These are phyloP conservation scores for Solanum hybrid DNA, from an alignment of 305 asterid genomes.

Conservation along the genomic window DNA sequence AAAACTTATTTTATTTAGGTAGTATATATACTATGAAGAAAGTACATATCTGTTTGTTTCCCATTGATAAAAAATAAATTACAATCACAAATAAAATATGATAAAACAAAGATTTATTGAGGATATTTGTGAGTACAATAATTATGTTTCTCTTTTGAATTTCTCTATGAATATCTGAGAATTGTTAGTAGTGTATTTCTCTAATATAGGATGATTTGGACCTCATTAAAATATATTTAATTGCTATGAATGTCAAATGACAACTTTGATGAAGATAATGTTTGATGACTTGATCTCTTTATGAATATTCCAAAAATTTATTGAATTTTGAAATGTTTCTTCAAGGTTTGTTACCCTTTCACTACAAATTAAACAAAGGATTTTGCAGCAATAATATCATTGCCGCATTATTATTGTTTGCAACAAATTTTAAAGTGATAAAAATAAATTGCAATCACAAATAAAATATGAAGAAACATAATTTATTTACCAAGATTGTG, in stretches of 20 bases:
- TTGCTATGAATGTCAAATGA: not conserved
- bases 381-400: not conserved
- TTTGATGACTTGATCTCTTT: not conserved
- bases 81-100: too few relatives aligned
- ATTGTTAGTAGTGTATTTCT: not conserved
- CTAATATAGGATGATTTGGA: not conserved
- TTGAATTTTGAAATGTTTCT: not conserved
- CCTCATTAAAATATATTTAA: not conserved
- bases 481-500: not conserved
- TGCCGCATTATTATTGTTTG: not conserved
- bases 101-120: not conserved
- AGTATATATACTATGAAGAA: not conserved
- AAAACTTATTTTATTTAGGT: not conserved
- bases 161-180: not conserved
- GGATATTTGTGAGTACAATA: not conserved
- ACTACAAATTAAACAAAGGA: not conserved
- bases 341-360: not conserved
- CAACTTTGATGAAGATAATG: not conserved
- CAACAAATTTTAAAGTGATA: not conserved
- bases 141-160: not conserved
- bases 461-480: not conserved
- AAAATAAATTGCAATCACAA: not conserved
- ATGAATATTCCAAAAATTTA: too few relatives aligned
- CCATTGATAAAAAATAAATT: not conserved
- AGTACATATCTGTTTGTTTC: not conserved